Evolutionary conservation across 176 grass and related monocot genomes (phyloP).

Genomic region (Aegilops umbellulata): DNA sequence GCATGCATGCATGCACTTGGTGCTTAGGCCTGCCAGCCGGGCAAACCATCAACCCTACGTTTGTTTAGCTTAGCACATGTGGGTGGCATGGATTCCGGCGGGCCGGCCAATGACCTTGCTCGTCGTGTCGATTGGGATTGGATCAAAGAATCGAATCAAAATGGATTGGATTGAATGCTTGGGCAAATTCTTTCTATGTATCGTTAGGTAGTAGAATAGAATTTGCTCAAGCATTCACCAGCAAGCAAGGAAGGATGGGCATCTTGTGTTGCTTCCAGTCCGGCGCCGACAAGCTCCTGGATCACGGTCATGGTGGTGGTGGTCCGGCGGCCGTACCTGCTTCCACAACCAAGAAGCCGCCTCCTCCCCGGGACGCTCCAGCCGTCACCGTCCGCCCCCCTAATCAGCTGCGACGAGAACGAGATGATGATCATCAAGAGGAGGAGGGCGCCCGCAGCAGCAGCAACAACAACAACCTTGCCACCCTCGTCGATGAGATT

Average conservation of each 20-base stretch:
- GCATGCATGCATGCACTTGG: background rate
- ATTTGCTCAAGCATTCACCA: slow-evolving; percentile 42
- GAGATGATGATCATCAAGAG: background rate
- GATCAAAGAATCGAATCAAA: background rate
- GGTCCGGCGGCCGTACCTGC: background rate
- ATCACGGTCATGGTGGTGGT: background rate
- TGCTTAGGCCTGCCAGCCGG: background rate
- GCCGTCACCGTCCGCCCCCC: background rate
- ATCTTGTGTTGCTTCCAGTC: slow-evolving; percentile 57
- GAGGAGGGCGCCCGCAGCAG: background rate
- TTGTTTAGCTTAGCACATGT: background rate
- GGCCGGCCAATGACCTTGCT: background rate
- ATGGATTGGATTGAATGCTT: slow-evolving; percentile 28
- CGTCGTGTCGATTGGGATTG: background rate
- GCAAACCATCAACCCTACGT: background rate
- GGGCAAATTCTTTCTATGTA: slow-evolving; percentile 29
- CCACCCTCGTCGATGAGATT: slow-evolving; percentile 42
- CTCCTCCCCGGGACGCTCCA: background rate
- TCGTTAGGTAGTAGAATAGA: background rate
- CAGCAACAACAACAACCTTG: slow-evolving; percentile 9
- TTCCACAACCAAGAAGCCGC: background rate
- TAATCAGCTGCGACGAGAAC: background rate
- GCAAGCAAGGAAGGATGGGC: slow-evolving; percentile 16
- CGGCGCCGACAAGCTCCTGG: background rate
- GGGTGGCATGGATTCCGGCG: background rate